These are phyloP conservation scores for Conticribra weissflogii DNA, from an alignment of 108 stramenopile species.

Conservation along the genomic window DNA sequence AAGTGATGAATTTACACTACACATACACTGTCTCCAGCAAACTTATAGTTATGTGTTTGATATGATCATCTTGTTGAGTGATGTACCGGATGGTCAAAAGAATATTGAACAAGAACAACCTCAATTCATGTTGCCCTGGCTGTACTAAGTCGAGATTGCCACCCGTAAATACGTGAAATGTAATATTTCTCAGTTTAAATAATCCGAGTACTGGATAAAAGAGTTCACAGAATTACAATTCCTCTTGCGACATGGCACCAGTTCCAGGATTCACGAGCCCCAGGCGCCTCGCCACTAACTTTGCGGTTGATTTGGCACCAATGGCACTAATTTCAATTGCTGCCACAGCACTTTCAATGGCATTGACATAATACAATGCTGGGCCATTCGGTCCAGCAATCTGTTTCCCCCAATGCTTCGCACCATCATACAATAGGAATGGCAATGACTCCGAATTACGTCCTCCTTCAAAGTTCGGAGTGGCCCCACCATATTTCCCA, in stretches of 20 bases:
- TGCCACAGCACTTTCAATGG: slow-evolving; percentile 71
- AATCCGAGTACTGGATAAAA: too few species aligned
- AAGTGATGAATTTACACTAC: too few species aligned
- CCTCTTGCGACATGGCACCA: slow-evolving; percentile 5
- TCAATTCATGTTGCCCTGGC: too few species aligned
- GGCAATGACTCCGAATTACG: slow-evolving; percentile 44
- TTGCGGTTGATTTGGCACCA: slow-evolving; percentile 79
- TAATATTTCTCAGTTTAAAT: too few species aligned
- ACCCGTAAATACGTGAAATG: too few species aligned
- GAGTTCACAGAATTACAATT: slow-evolving; percentile 38
- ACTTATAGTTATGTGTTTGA: too few species aligned
- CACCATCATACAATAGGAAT: slow-evolving; percentile 75
- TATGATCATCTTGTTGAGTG: too few species aligned
- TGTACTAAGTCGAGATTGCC: too few species aligned
- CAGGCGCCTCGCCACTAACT: slow-evolving; percentile 72
- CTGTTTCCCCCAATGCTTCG: slow-evolving; percentile 36
- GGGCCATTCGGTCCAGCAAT: slow-evolving; percentile 34
- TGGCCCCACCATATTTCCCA: slow-evolving; percentile 62
- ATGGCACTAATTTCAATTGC: slow-evolving; percentile 78
- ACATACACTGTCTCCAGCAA: too few species aligned
- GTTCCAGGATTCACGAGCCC: slow-evolving; percentile 32
- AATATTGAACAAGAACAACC: too few species aligned
- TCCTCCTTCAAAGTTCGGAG: slow-evolving; percentile 65
- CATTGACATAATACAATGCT: slow-evolving; percentile 78
- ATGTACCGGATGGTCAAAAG: too few species aligned